Evolutionary conservation across 2,329 filamentous ascomycete genomes (phyloP), one percentile per base, ranked within the genome.

Genomic region (Aspergillus texensis): DNA sequence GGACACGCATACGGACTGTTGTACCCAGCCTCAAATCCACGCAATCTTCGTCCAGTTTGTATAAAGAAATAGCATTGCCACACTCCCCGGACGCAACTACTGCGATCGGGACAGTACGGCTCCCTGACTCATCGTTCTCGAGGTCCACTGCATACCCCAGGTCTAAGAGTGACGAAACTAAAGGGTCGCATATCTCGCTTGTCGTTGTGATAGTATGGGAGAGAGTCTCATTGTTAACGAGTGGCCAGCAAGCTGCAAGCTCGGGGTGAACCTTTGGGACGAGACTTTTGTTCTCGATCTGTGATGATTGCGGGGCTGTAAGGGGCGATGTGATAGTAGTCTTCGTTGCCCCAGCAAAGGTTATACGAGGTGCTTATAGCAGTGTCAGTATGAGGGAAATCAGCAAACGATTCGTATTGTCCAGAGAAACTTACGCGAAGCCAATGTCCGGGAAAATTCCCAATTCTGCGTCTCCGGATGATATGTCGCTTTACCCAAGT

Each of bases 401-500:
- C 36, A 46, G 41, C 14, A 21, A 11, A 36, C 46, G 39, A 30
- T 36, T 54, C 52, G 36, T 6, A 21, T 36, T 41, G 52, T n/a
- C 34, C n/a, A 12, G 6, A 34, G 46, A 57, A 43, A 57, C 70
- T 62, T 72, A 79, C 73, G 63, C 26, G 64, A 71, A 39, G 66
- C 67, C 41, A 77, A 70, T 1, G 72, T 73, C 55, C 83, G 79
- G 57, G 75, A 70, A 68, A 85, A 85, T n/a, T 68, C 68, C 86
- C 86, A 88, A 60, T 74, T 65, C 50, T 78, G 76, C 8, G 77
- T 77, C 6, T 85, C 80, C 1, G 78, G 63, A 60, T 82, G 73
- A 72, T 88, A 88, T n/a, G 73, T 69, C 53, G 82, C 78, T 67
- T 77, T 78, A 68, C 86, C 86, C 61, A 86, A 77, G 70, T 87